Conservation (phyloP, 352 stramenopile species). For the Phytophthora colocasiae region DNA sequence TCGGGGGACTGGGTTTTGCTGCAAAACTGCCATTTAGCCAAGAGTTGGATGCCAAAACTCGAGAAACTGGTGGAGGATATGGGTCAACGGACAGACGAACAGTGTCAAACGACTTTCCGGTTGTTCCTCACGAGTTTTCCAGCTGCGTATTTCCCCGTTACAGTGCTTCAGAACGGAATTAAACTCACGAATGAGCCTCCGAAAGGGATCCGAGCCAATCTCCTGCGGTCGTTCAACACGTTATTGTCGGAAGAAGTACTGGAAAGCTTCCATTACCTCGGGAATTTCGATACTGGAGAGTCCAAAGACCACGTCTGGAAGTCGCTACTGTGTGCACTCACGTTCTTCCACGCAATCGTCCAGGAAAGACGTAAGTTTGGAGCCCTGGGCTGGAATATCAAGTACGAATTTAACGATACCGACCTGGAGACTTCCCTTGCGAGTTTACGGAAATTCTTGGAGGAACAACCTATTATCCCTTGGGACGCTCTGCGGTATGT, state of each 20-base stretch:
- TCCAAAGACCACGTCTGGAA: conserved; percentile 85
- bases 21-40: conserved; percentile 95
- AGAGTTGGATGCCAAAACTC: conserved; percentile 94
- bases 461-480: conserved; percentile 91
- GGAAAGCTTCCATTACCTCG: conserved; percentile 59
- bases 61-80: conserved; percentile 93
- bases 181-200: conserved; percentile 95
- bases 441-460: conserved; percentile 91
- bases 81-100: conserved; percentile 60
- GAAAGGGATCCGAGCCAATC: conserved; percentile 92
- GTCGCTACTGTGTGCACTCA: conserved; percentile 88
- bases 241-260: conserved; percentile 82
- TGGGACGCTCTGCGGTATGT: conserved; percentile 96
- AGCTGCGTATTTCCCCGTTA: conserved; percentile 92
- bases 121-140: conserved; percentile 95
- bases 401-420: conserved; percentile 96
- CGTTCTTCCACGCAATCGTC: conserved; percentile 96
- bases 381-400: conserved; percentile 95
- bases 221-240: conserved; percentile 90
- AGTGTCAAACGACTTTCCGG: conserved; percentile 80
- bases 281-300: conserved; percentile 66
- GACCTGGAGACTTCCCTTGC: conserved; percentile 94
- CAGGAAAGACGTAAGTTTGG: conserved; percentile 96
- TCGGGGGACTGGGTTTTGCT: conserved; percentile 94
- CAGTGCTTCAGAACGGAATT: conserved; percentile 93